Conservation (phyloP, 805 yeast species). For the Lipomyces chichibuensis region DNA sequence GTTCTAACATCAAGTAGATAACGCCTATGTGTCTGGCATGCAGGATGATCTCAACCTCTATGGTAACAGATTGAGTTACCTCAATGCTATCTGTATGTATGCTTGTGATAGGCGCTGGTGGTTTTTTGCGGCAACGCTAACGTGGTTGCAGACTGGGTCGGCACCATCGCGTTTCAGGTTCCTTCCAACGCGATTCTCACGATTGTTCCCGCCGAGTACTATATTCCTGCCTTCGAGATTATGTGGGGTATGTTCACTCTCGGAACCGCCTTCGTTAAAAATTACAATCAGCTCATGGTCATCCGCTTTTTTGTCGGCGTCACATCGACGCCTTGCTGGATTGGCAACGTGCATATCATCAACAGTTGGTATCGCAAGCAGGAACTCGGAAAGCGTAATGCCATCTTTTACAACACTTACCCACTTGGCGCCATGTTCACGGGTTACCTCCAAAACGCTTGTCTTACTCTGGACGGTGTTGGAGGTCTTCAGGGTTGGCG, state of each 20-base stretch:
- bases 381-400: conserved; percentile 54
- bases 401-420: conserved; percentile 49
- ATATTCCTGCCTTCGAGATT: conserved; percentile 61
- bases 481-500: conserved; percentile 61
- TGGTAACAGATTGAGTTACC: conserved; percentile 49
- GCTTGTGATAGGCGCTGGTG: conserved; percentile 23
- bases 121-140: not conserved
- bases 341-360: conserved; percentile 47
- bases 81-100: conserved; percentile 32
- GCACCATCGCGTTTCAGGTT: conserved; percentile 41
- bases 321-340: conserved; percentile 70
- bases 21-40: conserved; percentile 70
- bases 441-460: conserved; percentile 59
- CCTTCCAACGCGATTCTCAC: conserved; percentile 44
- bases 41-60: conserved; percentile 55
- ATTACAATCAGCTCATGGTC: conserved; percentile 53
- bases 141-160: conserved; percentile 23
- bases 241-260: conserved; percentile 71
- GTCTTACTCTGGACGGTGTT: conserved; percentile 50
- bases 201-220: conserved; percentile 45
- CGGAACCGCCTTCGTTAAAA: conserved; percentile 55
- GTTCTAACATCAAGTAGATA: conserved; percentile 41
- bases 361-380: conserved; percentile 62
- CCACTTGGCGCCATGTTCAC: conserved; percentile 51
- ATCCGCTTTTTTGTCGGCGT: conserved; percentile 69